A percentile compares a stretch with the other conserved stretches of the same genome.
These are phyloP conservation scores for Rhododendron simsii DNA, from an alignment of 148 eudicot genomes.

Conservation along the genomic window DNA sequence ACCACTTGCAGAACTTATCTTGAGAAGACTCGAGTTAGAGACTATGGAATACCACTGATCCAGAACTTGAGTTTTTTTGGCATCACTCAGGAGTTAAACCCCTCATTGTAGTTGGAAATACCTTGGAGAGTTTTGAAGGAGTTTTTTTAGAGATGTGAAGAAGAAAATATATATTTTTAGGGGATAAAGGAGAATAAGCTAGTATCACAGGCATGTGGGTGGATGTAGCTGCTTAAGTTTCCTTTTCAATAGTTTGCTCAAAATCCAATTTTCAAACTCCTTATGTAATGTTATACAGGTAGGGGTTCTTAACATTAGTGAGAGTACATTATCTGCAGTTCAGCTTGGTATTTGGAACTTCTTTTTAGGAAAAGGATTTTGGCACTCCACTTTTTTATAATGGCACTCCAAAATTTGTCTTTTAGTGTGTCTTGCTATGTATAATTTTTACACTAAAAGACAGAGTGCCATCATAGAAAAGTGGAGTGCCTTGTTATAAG, in stretches of 20 bases:
- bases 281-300: background rate
- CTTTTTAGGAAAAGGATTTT: background rate
- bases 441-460: too few relatives aligned
- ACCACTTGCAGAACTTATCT: background rate
- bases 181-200: background rate
- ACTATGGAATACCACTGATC: background rate
- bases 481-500: background rate
- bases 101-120: background rate
- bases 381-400: too few relatives aligned
- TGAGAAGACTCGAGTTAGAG: background rate
- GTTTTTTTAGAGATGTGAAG: too few relatives aligned
- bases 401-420: too few relatives aligned
- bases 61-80: background rate
- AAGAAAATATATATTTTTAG: too few relatives aligned
- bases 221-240: constrained; percentile 9
- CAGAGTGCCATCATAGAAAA: too few relatives aligned
- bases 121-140: too few relatives aligned
- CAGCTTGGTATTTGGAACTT: background rate
- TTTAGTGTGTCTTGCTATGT: too few relatives aligned
- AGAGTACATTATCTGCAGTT: background rate
- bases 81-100: background rate
- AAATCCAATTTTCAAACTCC: constrained; percentile 1
- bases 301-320: background rate
- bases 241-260: constrained; percentile 12
- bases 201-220: constrained; percentile 4